phyloP scores from a whole-genome alignment of 1,284 basidiomycete genomes.

The Heterobasidion occidentale region DNA sequence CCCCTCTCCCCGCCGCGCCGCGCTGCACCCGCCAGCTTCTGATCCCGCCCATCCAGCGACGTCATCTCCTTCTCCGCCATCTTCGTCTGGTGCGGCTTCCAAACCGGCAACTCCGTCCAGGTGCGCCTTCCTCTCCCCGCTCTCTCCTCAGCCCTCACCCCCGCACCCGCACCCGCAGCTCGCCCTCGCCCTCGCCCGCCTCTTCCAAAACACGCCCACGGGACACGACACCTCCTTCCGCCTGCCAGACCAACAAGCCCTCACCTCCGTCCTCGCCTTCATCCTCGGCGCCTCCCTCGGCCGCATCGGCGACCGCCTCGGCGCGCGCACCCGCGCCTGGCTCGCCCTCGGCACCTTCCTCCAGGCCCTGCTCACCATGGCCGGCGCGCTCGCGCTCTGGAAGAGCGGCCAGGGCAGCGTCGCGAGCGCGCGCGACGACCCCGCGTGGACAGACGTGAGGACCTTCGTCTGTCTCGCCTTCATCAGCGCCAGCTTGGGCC shows the following conservation, averaged over 20 bases:
- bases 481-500: constrained; percentile 69
- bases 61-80: constrained; percentile 73
- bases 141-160: constrained; percentile 23
- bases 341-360: constrained; percentile 62
- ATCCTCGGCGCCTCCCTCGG: constrained; percentile 66
- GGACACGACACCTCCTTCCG: constrained; percentile 54
- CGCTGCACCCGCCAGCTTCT: not conserved
- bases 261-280: constrained; percentile 72
- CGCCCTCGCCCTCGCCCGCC: constrained; percentile 51
- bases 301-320: constrained; percentile 53
- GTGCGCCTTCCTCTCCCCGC: constrained; percentile 18
- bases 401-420: constrained; percentile 50
- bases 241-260: constrained; percentile 73
- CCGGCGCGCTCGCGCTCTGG: constrained; percentile 60
- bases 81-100: constrained; percentile 85
- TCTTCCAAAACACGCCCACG: constrained; percentile 49
- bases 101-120: constrained; percentile 71
- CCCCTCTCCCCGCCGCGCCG: too few relatives aligned
- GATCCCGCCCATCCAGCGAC: constrained; percentile 34
- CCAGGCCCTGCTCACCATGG: constrained; percentile 71
- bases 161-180: constrained; percentile 31
- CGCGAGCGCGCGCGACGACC: constrained; percentile 44
- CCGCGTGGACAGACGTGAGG: constrained; percentile 60
- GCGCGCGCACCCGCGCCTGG: constrained; percentile 69
- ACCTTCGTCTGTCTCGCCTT: constrained; percentile 69